A percentile compares a stretch with the other conserved stretches of the same genome.
These are phyloP conservation scores for Amanita fuliginea DNA, from an alignment of 768 basidiomycete species.

Conservation along the genomic window DNA sequence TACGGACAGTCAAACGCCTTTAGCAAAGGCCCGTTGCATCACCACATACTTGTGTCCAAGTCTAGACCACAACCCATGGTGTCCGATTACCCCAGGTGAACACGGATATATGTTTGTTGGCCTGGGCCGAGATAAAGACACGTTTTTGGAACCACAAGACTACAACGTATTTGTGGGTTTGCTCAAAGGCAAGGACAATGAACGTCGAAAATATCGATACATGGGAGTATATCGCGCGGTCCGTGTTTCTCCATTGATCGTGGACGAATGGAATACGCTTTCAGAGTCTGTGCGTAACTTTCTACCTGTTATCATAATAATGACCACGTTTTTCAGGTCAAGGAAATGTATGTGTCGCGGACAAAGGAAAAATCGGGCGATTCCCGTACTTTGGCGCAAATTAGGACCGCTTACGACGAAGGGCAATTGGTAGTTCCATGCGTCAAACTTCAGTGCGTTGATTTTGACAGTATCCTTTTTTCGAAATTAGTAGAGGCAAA, in stretches of 20 bases:
- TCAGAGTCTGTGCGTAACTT: conserved; percentile 22
- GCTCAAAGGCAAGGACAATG: conserved; percentile 14
- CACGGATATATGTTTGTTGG: conserved; percentile 50
- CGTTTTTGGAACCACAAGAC: conserved; percentile 26
- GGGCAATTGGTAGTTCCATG: conserved; percentile 36
- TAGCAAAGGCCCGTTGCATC: conserved; percentile 22
- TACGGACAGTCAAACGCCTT: conserved; percentile 14
- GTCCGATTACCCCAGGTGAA: conserved; percentile 32
- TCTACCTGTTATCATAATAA: background rate
- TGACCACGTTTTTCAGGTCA: conserved; percentile 15
- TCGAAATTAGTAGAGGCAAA: conserved; percentile 14
- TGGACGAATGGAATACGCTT: conserved; percentile 37
- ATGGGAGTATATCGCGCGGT: conserved; percentile 34
- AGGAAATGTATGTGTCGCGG: conserved; percentile 24
- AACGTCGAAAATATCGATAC: conserved; percentile 28
- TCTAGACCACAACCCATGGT: conserved; percentile 43
- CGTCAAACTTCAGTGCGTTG: conserved; percentile 33
- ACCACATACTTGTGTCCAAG: conserved; percentile 38
- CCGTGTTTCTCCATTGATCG: conserved; percentile 28
- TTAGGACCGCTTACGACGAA: conserved; percentile 31
- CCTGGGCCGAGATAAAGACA: conserved; percentile 31
- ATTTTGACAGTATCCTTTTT: conserved; percentile 32
- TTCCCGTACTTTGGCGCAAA: conserved; percentile 19
- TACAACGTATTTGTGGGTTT: conserved; percentile 37
- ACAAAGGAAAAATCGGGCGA: conserved; percentile 29